These are phyloP conservation scores for Aureobasidium melanogenum DNA, from an alignment of 2,329 filamentous ascomycete genomes.

Conservation along the genomic window DNA sequence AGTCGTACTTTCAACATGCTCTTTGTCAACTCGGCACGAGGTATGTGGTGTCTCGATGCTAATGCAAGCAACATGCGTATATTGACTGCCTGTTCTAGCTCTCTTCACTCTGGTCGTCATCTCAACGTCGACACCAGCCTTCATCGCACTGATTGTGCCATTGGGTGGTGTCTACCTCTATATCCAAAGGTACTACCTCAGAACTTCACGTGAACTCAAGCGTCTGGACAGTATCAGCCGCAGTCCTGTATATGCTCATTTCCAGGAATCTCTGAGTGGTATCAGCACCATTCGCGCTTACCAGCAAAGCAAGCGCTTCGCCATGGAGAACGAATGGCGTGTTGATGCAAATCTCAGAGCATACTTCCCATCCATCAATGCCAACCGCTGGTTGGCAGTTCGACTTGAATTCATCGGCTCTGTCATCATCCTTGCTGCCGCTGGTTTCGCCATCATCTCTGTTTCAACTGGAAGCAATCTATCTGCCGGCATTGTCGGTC, in stretches of 20 bases:
- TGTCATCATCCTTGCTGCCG: constrained; percentile 81
- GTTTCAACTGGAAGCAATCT: constrained; percentile 60
- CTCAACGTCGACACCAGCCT: constrained; percentile 68
- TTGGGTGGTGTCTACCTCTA: constrained; percentile 74
- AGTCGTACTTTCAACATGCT: constrained; percentile 91
- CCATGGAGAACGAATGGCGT: constrained; percentile 92
- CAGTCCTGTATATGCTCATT: constrained; percentile 95
- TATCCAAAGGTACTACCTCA: constrained; percentile 94
- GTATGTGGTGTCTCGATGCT: constrained; percentile 26
- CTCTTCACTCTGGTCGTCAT: constrained; percentile 83
- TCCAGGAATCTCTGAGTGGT: constrained; percentile 91
- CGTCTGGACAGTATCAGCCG: constrained; percentile 88
- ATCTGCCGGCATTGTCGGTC: constrained; percentile 69
- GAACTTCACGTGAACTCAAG: constrained; percentile 93
- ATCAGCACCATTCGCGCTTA: constrained; percentile 94
- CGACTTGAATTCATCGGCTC: constrained; percentile 93
- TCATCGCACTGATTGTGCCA: constrained; percentile 72
- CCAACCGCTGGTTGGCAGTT: constrained; percentile 83
- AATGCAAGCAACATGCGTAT: constrained; percentile 6
- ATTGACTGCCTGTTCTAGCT: constrained; percentile 25
- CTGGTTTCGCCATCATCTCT: constrained; percentile 71
- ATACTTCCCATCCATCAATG: constrained; percentile 92
- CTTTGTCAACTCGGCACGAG: constrained; percentile 41
- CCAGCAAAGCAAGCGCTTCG: constrained; percentile 77
- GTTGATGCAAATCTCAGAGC: constrained; percentile 90